Evolutionary conservation across 805 yeast genomes (phyloP).

Genomic region (Ogataea degrootiae): DNA sequence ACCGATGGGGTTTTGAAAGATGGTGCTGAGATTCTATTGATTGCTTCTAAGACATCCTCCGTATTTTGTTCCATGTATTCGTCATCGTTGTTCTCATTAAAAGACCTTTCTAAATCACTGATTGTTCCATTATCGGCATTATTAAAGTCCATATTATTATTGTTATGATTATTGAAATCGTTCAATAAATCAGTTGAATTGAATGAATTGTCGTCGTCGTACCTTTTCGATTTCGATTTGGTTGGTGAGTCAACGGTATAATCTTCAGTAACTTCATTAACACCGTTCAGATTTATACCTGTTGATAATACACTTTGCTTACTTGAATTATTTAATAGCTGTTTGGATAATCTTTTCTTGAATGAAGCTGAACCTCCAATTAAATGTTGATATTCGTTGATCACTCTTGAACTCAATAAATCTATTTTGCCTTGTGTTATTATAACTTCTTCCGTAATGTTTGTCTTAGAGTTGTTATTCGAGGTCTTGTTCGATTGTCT

Average conservation of each 20-base stretch:
- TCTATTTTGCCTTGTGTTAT: slow-evolving; percentile 41
- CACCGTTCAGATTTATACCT: slow-evolving; percentile 11
- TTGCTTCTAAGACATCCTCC: slow-evolving; percentile 12
- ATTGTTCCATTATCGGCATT: not conserved
- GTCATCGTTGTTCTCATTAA: not conserved
- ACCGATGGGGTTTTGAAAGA: slow-evolving; percentile 32
- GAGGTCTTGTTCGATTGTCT: not conserved
- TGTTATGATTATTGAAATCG: slow-evolving; percentile 1
- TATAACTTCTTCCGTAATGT: slow-evolving; percentile 1
- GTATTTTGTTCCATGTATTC: slow-evolving; percentile 9
- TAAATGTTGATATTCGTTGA: slow-evolving; percentile 57
- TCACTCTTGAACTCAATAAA: slow-evolving; percentile 62
- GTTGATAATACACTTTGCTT: slow-evolving; percentile 20
- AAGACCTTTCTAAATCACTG: not conserved
- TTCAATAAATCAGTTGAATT: slow-evolving; percentile 5
- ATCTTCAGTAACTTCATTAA: slow-evolving; percentile 12
- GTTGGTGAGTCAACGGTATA: slow-evolving; percentile 21
- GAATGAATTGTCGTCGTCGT: not conserved
- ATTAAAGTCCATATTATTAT: slow-evolving; percentile 1
- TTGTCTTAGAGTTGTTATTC: too few species aligned
- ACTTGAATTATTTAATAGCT: slow-evolving; percentile 13
- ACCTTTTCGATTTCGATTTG: slow-evolving; percentile 3
- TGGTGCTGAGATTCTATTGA: slow-evolving; percentile 16
- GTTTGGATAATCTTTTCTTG: slow-evolving; percentile 23
- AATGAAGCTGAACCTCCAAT: slow-evolving; percentile 6